Evolutionary conservation across 495 filamentous ascomycete genomes (phyloP), one percentile per base, ranked within the genome.

Genomic region (Symbiotaphrina buchneri): DNA sequence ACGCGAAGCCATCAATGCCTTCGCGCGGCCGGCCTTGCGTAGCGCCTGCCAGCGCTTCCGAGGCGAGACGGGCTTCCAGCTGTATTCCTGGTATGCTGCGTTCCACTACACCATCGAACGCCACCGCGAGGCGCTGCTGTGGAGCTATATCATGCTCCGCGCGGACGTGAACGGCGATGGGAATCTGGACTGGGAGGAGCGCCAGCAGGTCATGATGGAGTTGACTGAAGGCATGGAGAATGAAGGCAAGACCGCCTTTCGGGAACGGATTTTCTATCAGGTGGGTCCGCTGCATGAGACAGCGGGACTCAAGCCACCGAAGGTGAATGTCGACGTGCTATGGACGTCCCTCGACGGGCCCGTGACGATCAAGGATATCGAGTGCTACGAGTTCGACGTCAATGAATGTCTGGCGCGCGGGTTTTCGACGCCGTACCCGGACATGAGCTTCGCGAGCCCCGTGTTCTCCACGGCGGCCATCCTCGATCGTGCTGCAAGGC

Each of bases 41-140:
- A 53, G 53, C 33, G 45, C 53, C 3, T 53, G 45, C 30, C 46
- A 56, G 33, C 36, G 52, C 6, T 56, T 56, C 30, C 46, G 53
- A 21, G 53, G 53, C 11, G 50, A 56, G 31, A 45, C 50, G 3
- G 38, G 41, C 2, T 56, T 48, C 30, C 53, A 56, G 39, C 44
- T 56, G 5, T 55, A 51, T 27, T 50, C 53, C 2, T 56, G 53
- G 53, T 56, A 37, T 36, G 52, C 44, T 2, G 38, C 40, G 13
- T 55, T 56, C 34, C 53, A 56, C 36, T 56, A 56, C 35, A 52
- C 47, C 27, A 56, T 56, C 34, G 53, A 56, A 33, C 30, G 53
- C 13, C 52, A 54, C 36, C 38, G 53, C 3, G 53, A 56, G 36
- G 53, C 46, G 6, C 35, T 56, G 13, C 39, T 56, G 2, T 56